Evolutionary conservation across 257 asterid genomes (phyloP), one percentile per base, ranked within the genome.

Genomic region (Salvia miltiorrhiza): DNA sequence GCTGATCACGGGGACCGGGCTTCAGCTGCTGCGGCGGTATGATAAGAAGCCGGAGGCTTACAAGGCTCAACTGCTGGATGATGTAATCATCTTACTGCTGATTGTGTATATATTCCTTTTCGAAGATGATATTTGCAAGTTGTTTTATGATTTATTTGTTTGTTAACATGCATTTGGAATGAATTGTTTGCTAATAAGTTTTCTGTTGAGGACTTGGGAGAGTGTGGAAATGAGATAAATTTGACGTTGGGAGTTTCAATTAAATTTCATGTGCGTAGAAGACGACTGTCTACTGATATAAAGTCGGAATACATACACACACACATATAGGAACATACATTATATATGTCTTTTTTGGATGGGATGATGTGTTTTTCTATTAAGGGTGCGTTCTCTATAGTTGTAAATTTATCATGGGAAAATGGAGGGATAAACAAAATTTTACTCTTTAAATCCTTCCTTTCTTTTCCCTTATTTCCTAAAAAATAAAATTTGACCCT

Each of bases 11-110:
- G 96, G 94, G 54, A 87, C 97, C 12, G 93, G 88, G 59, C 90
- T 93, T 75, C 96, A 93, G 85, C 87, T 93, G 76, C 80, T 93
- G 78, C 80, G 95, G 77, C 84, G 96, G 43, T 93, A 90, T 23
- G 99, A 90, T 77, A 93, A 93, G 82, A 93, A 88, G 67, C 77
- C 94, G 24, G 91, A 83, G 68, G 76, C 83, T 35, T 65, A 76
- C 82, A 93, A 87, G 84, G 87, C 96, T 75, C 93, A 87, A 69
- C 75, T 93, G 81, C 85, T 93, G 30, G 96, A 93, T 63, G 95
- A 85, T 78, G 98, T 93, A 87, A 71, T 0, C 24, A 52, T 44
- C 44, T 53, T 70, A 13, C 64, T 67, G 48, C 65, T 71, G 47
- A 61, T 54, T 63, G 23, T 39, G 12, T 37, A 16, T 24, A 21